These are phyloP conservation scores for Zymoseptoria crescenta DNA, from an alignment of 2,329 filamentous ascomycete species.

Conservation along the genomic window DNA sequence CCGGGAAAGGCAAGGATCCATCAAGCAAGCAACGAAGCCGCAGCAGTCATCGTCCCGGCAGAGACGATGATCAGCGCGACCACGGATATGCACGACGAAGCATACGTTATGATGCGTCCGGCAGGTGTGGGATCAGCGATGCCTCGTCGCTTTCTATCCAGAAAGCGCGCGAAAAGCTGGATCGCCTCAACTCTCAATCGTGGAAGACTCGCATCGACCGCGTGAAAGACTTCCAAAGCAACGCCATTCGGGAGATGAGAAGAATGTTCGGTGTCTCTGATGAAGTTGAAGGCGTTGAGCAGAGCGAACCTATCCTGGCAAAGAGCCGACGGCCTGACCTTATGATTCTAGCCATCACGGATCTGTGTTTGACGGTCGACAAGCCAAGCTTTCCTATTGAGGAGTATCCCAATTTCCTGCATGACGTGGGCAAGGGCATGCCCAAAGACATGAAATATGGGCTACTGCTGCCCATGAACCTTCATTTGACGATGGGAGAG, in stretches of 20 bases:
- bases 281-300: constrained; percentile 70
- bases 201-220: constrained; percentile 89
- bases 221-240: constrained; percentile 59
- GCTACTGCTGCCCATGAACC: constrained; percentile 79
- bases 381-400: constrained; percentile 84
- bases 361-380: constrained; percentile 77
- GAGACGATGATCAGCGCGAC: constrained; percentile 1
- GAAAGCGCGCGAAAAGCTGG: constrained; percentile 67
- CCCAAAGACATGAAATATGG: constrained; percentile 85
- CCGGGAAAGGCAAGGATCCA: constrained; percentile 22
- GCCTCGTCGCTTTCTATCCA: constrained; percentile 64
- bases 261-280: constrained; percentile 75
- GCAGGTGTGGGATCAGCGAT: constrained; percentile 62
- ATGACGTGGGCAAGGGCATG: constrained; percentile 94
- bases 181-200: constrained; percentile 75
- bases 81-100: constrained; percentile 28
- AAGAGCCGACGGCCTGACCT: constrained; percentile 79
- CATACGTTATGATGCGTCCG: constrained; percentile 71
- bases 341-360: constrained; percentile 70
- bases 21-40: constrained; percentile 31
- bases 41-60: constrained; percentile 27
- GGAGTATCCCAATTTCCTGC: constrained; percentile 74
- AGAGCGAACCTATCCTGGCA: constrained; percentile 76
- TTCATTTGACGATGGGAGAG: constrained; percentile 86
- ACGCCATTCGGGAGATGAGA: constrained; percentile 70